These are phyloP conservation scores for Vitis rotundifolia DNA, from an alignment of 164 flowering plant genomes.

Conservation along the genomic window DNA sequence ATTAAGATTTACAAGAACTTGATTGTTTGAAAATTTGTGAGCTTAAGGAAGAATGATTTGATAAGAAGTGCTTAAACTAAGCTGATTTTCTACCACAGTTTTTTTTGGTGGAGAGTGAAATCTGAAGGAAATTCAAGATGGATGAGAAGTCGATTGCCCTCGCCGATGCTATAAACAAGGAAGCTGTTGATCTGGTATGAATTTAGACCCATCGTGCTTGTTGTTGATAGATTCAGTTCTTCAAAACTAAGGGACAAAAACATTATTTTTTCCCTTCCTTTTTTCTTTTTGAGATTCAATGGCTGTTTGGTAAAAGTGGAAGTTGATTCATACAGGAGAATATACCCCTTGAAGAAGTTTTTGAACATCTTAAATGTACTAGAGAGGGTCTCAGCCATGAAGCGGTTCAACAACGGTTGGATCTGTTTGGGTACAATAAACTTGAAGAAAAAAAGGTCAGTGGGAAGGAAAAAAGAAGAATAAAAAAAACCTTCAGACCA, in stretches of 20 bases:
- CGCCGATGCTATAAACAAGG: conserved; percentile 42
- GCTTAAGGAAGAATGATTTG: conserved; percentile 6
- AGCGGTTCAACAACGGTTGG: conserved; percentile 47
- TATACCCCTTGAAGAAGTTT: conserved; percentile 65
- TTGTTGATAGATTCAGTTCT: neutral
- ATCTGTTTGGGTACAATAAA: conserved; percentile 69
- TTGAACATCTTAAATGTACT: conserved; percentile 54
- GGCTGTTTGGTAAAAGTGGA: neutral
- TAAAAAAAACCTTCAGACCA: neutral
- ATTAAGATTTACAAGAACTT: too few species aligned
- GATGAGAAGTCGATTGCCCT: conserved; percentile 46
- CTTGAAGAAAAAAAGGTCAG: conserved; percentile 76
- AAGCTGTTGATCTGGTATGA: conserved; percentile 67
- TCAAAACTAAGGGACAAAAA: too few species aligned
- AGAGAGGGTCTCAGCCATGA: conserved; percentile 50
- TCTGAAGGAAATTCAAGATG: conserved; percentile 29
- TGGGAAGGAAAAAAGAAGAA: neutral
- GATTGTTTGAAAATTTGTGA: neutral
- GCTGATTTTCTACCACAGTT: conserved; percentile 10
- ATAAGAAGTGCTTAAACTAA: neutral
- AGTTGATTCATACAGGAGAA: conserved; percentile 47
- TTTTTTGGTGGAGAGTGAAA: conserved; percentile 8
- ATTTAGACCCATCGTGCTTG: neutral
- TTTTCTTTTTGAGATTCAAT: neutral
- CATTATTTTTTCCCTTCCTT: neutral